phyloP scores from a whole-genome alignment of 805 yeast genomes.

The Ogataea trehaloabstinens region DNA sequence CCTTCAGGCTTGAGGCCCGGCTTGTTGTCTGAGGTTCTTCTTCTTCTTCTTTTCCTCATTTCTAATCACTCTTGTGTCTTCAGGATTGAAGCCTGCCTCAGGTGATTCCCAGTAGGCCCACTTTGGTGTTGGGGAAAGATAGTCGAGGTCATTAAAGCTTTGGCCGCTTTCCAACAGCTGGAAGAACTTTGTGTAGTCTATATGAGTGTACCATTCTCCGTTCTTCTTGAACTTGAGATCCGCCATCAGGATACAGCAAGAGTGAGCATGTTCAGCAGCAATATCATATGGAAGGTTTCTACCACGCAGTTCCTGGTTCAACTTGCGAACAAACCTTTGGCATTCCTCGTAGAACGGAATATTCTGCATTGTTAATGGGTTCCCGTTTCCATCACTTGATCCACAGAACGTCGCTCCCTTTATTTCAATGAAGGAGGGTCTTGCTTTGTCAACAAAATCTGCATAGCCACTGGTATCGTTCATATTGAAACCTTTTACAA shows the following conservation, averaged over 20 bases:
- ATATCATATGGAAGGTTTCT: slow-evolving; percentile 75
- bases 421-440: slow-evolving; percentile 85
- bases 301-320: slow-evolving; percentile 57
- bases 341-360: slow-evolving; percentile 95
- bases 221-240: slow-evolving; percentile 66
- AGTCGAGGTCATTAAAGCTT: slow-evolving; percentile 76
- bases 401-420: slow-evolving; percentile 97
- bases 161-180: slow-evolving; percentile 60
- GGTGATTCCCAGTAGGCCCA: slow-evolving; percentile 91
- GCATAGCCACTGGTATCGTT: slow-evolving; percentile 78
- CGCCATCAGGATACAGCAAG: slow-evolving; percentile 87
- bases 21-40: slow-evolving; percentile 29
- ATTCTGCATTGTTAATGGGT: slow-evolving; percentile 91
- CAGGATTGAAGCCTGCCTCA: slow-evolving; percentile 88
- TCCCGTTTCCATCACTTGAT: slow-evolving; percentile 76
- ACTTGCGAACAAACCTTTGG: slow-evolving; percentile 62
- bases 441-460: slow-evolving; percentile 76
- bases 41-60: slow-evolving; percentile 58
- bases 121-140: slow-evolving; percentile 74
- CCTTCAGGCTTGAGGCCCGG: too few species aligned
- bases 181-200: slow-evolving; percentile 76
- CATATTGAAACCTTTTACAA: slow-evolving; percentile 92
- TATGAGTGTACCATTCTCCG: slow-evolving; percentile 85
- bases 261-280: slow-evolving; percentile 95
- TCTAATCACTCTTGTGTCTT: slow-evolving; percentile 65